Percentiles rank a stretch among this genome's conserved stretches.
Evolutionary conservation across 306 rosid species (phyloP).

Genomic region (Astragalus glycyphyllos): DNA sequence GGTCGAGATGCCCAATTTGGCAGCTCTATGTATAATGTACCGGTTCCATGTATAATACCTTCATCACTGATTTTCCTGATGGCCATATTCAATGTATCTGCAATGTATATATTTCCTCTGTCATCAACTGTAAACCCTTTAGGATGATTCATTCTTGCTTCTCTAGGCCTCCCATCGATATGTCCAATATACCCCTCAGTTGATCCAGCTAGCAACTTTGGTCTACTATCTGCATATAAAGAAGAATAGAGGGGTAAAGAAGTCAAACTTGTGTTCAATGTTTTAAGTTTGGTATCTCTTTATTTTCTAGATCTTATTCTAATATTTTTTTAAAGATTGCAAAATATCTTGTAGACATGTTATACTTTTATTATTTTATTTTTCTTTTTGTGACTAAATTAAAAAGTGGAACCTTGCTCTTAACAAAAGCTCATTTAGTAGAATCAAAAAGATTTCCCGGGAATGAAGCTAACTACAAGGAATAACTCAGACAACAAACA

Average conservation of each 20-base stretch:
- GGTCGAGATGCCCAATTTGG: too few species aligned
- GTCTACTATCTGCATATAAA: conserved; percentile 75
- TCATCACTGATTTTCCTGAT: conserved; percentile 89
- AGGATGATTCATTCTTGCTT: conserved; percentile 93
- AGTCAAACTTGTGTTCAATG: conserved; percentile 32
- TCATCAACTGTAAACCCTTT: conserved; percentile 88
- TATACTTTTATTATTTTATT: conserved; percentile 16
- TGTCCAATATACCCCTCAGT: conserved; percentile 90
- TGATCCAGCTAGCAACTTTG: conserved; percentile 91
- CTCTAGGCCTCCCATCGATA: conserved; percentile 89
- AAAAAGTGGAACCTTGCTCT: conserved; percentile 65
- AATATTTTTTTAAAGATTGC: conserved; percentile 17
- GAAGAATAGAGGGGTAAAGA: conserved; percentile 40
- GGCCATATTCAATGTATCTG: conserved; percentile 97
- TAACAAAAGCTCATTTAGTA: conserved; percentile 64
- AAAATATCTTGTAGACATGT: conserved; percentile 41
- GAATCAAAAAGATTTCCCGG: conserved; percentile 53
- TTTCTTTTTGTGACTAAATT: conserved; percentile 29
- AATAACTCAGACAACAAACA: conserved; percentile 34
- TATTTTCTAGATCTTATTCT: conserved; percentile 32
- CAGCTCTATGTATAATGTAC: too few species aligned
- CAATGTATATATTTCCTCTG: conserved; percentile 86
- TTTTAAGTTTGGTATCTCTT: neutral
- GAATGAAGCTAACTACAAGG: conserved; percentile 48
- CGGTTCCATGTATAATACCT: conserved; percentile 48